Percentiles rank a stretch among this genome's conserved stretches.
phyloP scores from a whole-genome alignment of 1,284 basidiomycete genomes.

The Fomes fomentarius region DNA sequence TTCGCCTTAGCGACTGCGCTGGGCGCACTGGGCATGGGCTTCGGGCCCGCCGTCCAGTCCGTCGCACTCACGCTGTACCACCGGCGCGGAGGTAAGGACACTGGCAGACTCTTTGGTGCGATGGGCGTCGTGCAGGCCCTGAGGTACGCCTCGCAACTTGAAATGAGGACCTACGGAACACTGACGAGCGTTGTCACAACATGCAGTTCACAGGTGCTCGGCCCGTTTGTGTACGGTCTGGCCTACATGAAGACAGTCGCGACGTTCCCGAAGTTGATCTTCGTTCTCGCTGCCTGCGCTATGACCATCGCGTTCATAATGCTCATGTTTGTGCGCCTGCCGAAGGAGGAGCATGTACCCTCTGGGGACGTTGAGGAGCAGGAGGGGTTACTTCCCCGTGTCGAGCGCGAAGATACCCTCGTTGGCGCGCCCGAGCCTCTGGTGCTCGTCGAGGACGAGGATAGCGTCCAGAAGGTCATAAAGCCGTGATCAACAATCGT shows the following conservation, averaged over 20 bases:
- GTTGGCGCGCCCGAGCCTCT: conserved; percentile 19
- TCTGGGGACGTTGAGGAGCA: conserved; percentile 20
- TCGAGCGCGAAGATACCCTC: conserved; percentile 27
- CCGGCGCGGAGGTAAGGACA: conserved; percentile 50
- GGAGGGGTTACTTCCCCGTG: background rate
- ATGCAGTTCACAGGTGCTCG: conserved; percentile 53
- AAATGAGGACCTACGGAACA: no score
- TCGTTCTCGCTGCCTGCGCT: conserved; percentile 46
- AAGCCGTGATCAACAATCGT: conserved; percentile 5
- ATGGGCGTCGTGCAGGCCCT: conserved; percentile 70
- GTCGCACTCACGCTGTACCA: conserved; percentile 67
- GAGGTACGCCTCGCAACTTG: no score
- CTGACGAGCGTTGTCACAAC: background rate
- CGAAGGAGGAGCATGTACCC: conserved; percentile 25
- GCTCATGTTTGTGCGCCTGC: conserved; percentile 49
- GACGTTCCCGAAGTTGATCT: conserved; percentile 59
- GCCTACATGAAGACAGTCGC: conserved; percentile 65
- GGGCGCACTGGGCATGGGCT: conserved; percentile 58
- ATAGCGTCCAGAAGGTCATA: conserved; percentile 16
- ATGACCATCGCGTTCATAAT: conserved; percentile 45
- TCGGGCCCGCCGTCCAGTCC: conserved; percentile 66
- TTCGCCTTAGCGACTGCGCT: conserved; percentile 56
- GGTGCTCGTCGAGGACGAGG: conserved; percentile 25
- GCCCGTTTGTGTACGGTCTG: conserved; percentile 62
- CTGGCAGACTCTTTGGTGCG: conserved; percentile 72